Evolutionary conservation across 192 early-diverging fungal genomes (phyloP), one percentile per base, ranked within the genome.

Genomic region (Linnemannia exigua): DNA sequence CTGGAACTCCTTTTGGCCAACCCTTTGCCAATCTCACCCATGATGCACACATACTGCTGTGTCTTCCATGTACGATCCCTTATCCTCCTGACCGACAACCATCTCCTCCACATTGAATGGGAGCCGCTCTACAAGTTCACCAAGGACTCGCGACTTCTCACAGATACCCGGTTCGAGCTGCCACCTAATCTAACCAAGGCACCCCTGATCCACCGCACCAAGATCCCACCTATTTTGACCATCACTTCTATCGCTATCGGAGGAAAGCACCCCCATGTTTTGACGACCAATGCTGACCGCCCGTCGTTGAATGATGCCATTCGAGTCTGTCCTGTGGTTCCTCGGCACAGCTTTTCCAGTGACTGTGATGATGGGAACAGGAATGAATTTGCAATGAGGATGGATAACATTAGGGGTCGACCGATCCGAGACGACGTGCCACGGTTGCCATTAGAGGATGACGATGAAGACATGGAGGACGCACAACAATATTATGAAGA

Each of bases 211-310:
- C 74, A 80, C 41, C 76, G 58, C 50, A 86, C 78, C 25, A 79
- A 74, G n/a, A 67, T 86, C 22, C 79, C 84, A 36, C 84, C 84
- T 2, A 86, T 86, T 16, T 38, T 74, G 17, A 86, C 78, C 0
- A 86, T 86, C 33, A 86, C 84, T 0, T 86, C 84, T 0, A 86
- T 86, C 38, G 84, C 84, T 9, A 86, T 86, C 20, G 84, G 84
- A 1, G 84, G 84, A 8, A 80, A 75, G 3, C 84, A 86, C 37
- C 77, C 84, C 22, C 74, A 76, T 74, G 84, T 86, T 0, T 38
- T 86, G 67, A 86, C 77, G 0, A 80, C 84, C 15, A 86, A 86
- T 73, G 84, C 84, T 17, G 84, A 86, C 51, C 84, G 79, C 4
- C 73, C 74, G 7, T 86, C 84, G 20, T 28, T 86, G 20, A 66